These are phyloP conservation scores for Coriaria nepalensis DNA, from an alignment of 306 rosid species.

Conservation along the genomic window DNA sequence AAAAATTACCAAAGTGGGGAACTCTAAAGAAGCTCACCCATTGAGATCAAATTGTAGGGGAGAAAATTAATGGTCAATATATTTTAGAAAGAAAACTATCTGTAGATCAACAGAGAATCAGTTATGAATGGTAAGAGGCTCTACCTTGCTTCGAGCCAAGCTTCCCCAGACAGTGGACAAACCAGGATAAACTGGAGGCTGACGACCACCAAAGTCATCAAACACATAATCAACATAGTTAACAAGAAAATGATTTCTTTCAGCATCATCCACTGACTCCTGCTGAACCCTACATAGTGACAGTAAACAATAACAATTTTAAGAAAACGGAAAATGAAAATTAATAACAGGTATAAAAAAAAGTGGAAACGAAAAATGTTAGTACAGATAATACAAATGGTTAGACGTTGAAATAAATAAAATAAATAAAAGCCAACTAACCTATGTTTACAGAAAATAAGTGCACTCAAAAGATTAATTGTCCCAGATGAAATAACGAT, in stretches of 20 bases:
- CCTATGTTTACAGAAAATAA: no score
- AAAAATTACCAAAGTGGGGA: no score
- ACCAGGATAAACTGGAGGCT: constrained; percentile 98
- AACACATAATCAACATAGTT: constrained; percentile 91
- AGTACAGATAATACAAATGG: no score
- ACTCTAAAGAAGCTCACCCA: no score
- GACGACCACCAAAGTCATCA: constrained; percentile 99
- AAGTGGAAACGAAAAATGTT: not conserved
- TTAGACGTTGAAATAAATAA: no score
- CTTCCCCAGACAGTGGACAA: constrained; percentile 99
- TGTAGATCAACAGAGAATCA: not conserved
- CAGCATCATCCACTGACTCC: constrained; percentile 95
- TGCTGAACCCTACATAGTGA: constrained; percentile 79
- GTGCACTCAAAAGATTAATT: no score
- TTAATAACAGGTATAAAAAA: no score
- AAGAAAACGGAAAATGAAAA: no score
- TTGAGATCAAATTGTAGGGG: no score
- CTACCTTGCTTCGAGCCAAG: constrained; percentile 96
- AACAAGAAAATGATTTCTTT: constrained; percentile 89
- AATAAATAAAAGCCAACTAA: no score
- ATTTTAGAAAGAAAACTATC: not conserved
- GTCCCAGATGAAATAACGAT: no score
- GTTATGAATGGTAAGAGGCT: not conserved
- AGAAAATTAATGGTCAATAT: constrained; percentile 1
- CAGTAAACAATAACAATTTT: constrained; percentile 7